A percentile compares a stretch with the other conserved stretches of the same genome.
Conservation (phyloP, 1,139 yeast genomes). For the Blastobotrys persicus region DNA sequence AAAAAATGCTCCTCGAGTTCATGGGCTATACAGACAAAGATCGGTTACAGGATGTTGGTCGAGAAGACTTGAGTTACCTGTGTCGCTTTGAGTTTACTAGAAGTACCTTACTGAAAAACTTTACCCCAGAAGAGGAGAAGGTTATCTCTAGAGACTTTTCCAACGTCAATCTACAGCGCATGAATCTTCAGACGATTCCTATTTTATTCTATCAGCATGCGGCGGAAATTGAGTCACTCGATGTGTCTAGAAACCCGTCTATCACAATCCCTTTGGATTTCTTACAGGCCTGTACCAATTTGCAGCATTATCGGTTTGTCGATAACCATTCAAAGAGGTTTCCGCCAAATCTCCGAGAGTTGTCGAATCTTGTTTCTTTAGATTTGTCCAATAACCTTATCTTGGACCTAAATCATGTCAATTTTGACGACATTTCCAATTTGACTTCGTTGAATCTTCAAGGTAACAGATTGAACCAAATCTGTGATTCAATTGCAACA, state of each 20-base stretch:
- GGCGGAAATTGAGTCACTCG: conserved; percentile 74
- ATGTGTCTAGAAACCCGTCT: conserved; percentile 85
- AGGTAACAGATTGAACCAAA: conserved; percentile 65
- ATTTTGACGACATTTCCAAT: conserved; percentile 30
- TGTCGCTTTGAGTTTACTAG: conserved; percentile 79
- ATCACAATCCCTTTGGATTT: conserved; percentile 81
- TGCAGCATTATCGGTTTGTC: conserved; percentile 65
- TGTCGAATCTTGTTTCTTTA: conserved; percentile 62
- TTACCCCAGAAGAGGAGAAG: conserved; percentile 66
- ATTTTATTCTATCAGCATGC: conserved; percentile 79
- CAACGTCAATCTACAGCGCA: conserved; percentile 69
- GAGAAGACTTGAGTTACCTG: conserved; percentile 82
- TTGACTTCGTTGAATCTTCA: conserved; percentile 43
- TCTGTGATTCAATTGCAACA: conserved; percentile 64
- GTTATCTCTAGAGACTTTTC: conserved; percentile 63
- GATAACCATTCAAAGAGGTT: conserved; percentile 71
- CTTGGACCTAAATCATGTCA: conserved; percentile 32
- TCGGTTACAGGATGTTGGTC: conserved; percentile 71
- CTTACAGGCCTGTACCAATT: conserved; percentile 74
- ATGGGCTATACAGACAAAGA: conserved; percentile 83
- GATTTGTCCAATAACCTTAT: conserved; percentile 50
- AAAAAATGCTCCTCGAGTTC: conserved; percentile 65
- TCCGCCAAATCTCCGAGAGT: conserved; percentile 70
- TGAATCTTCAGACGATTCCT: conserved; percentile 81
- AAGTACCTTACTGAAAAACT: conserved; percentile 64